Base-by-base conservation (phyloP, 2,329 filamentous ascomycete species). In the Trichoderma harzianum region DNA sequence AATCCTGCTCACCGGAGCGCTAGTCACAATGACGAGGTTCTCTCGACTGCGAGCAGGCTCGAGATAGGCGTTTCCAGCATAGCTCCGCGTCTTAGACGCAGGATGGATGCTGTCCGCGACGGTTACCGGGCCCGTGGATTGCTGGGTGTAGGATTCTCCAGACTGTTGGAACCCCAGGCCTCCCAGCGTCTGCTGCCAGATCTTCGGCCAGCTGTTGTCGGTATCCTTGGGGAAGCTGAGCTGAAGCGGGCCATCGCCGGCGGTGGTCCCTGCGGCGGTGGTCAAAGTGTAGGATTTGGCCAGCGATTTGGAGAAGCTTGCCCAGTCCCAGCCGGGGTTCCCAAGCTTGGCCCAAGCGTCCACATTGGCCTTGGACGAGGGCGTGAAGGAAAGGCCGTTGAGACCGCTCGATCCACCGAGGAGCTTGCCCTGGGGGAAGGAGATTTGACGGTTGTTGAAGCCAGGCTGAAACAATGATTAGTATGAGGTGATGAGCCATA, bases 1-100 rank as follows among this genome's bases (percentile, higher is more conserved):
- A 57, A 83, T 73, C 72, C 77, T 82, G 72, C 75, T 77, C 21
- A 81, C 81, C 2, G 76, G 68, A 5, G 80, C 80, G 30, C 80
- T 75, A 26, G 79, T 77, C 21, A 82, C 32, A 1, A 83, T 76
- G 16, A 76, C 76, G 24, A 83, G 75, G 69, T 83, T 83, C 5
- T 76, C 73, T 16, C 81, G 74, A 43, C 72, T 70, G 3, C 76
- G 76, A 12, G 79, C 76, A 36, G 79, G 75, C 8, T 78, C 74
- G 1, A 74, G 75, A 74, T 82, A 82, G 3, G 77, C 80, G 2
- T 73, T 81, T 7, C 73, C 78, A 0, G 81, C 74, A 36, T 78
- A 82, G 64, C 80, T 80, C 36, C 80, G 75, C n/a, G 76, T 77
- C 58, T 78, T 79, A 1, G 75, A 78, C 7, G 72, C 74, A 1